phyloP scores from a whole-genome alignment of 345 rosid genomes.

The Tarenaya hassleriana region DNA sequence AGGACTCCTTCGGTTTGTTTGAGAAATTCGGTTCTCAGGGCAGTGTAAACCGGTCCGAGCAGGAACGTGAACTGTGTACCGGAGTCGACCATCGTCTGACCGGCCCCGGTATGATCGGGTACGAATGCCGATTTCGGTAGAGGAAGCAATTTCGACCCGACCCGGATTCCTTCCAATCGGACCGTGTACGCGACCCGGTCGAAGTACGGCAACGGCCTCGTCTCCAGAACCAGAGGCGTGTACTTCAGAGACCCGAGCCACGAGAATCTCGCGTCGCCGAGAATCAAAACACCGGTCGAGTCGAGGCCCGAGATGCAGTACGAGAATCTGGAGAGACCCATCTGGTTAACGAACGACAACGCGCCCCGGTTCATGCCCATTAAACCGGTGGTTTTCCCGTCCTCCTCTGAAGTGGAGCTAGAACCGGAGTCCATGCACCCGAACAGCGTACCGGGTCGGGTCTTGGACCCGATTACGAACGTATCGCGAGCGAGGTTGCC shows the following conservation, averaged over 20 bases:
- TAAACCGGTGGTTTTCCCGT: conserved; percentile 56
- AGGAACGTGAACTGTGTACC: conserved; percentile 73
- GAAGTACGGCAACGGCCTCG: conserved; percentile 60
- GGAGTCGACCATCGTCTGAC: conserved; percentile 79
- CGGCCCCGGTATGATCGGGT: conserved; percentile 84
- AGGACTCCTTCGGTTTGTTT: conserved; percentile 41
- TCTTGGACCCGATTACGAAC: conserved; percentile 40
- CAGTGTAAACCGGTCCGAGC: conserved; percentile 57
- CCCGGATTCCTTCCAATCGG: conserved; percentile 60
- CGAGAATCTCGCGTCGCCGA: conserved; percentile 45
- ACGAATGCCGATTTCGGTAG: conserved; percentile 45
- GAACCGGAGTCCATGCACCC: conserved; percentile 74
- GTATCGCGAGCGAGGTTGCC: conserved; percentile 49
- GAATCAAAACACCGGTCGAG: conserved; percentile 58
- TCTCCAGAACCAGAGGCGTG: conserved; percentile 49
- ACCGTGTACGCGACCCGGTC: conserved; percentile 69
- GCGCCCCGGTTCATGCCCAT: conserved; percentile 87
- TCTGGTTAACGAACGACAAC: conserved; percentile 59
- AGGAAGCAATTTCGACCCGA: conserved; percentile 33
- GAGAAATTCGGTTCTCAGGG: conserved; percentile 46
- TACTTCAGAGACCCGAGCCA: conserved; percentile 49
- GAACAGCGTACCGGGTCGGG: conserved; percentile 39
- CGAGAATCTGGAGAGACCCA: conserved; percentile 62
- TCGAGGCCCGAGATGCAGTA: conserved; percentile 70
- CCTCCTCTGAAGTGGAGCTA: conserved; percentile 55